These are phyloP conservation scores for Sphaerostilbella broomeana DNA, from an alignment of 2,329 filamentous ascomycete species.

Conservation along the genomic window DNA sequence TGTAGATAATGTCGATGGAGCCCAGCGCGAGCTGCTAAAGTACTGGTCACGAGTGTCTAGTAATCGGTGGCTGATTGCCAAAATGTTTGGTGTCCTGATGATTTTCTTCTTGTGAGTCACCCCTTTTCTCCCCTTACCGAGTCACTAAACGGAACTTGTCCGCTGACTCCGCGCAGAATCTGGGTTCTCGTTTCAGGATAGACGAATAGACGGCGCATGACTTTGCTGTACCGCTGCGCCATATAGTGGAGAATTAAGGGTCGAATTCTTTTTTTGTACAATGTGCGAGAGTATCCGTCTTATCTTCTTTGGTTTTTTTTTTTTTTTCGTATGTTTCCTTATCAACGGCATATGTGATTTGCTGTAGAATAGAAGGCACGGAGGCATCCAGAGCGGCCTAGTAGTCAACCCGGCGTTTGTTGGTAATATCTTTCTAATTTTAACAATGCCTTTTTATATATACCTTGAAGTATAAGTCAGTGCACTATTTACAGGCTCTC, in stretches of 20 bases:
- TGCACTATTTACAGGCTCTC: too few relatives aligned
- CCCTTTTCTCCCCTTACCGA: background rate
- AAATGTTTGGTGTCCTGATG: slow-evolving; percentile 78
- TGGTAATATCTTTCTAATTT: too few relatives aligned
- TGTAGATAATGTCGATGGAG: slow-evolving; percentile 96
- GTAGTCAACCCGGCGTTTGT: slow-evolving; percentile 5
- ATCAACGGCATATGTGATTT: slow-evolving; percentile 1
- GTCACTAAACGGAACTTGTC: slow-evolving; percentile 11
- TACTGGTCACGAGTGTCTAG: slow-evolving; percentile 94
- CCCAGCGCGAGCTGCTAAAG: slow-evolving; percentile 89
- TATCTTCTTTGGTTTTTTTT: background rate
- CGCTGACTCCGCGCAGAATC: slow-evolving; percentile 29
- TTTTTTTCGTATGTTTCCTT: background rate
- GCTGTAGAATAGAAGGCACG: slow-evolving; percentile 7
- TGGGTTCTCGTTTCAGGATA: slow-evolving; percentile 36
- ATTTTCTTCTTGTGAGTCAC: slow-evolving; percentile 68
- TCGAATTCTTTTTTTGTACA: background rate
- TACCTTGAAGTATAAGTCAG: too few relatives aligned
- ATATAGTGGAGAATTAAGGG: background rate
- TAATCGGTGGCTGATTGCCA: slow-evolving; percentile 90
- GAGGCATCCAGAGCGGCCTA: slow-evolving; percentile 1
- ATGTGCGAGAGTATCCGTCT: slow-evolving; percentile 1
- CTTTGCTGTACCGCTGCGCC: background rate
- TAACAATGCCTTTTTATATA: too few relatives aligned
- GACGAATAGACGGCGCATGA: slow-evolving; percentile 7